phyloP scores from a whole-genome alignment of 352 stramenopile species.

The Pythium folliculosum region DNA sequence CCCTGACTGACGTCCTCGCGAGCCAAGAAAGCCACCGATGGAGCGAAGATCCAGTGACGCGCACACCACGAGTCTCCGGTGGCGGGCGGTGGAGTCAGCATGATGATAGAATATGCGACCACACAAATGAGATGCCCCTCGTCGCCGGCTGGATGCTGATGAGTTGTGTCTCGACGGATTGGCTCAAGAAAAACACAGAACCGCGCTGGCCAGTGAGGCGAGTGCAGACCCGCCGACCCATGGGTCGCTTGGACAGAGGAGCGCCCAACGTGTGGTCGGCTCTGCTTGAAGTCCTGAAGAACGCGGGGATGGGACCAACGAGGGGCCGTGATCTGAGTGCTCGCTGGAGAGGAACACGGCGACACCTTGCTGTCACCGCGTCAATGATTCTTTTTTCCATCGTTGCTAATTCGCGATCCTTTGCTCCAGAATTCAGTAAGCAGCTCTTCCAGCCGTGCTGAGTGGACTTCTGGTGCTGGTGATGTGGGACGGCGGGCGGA shows the following conservation, averaged over 20 bases:
- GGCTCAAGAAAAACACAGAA: background rate
- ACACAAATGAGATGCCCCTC: background rate
- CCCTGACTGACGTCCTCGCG: background rate
- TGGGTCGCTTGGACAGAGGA: background rate
- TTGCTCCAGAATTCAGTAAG: too few relatives aligned
- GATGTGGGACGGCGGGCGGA: too few relatives aligned
- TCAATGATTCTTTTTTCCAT: too few relatives aligned
- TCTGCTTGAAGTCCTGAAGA: too few relatives aligned
- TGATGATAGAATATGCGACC: background rate
- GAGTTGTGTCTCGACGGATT: background rate
- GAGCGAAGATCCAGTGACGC: background rate
- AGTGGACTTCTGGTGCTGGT: too few relatives aligned
- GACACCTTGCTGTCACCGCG: too few relatives aligned
- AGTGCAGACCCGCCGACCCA: background rate
- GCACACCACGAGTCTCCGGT: background rate
- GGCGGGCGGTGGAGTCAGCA: too few relatives aligned
- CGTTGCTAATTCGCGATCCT: too few relatives aligned
- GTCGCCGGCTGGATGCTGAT: background rate
- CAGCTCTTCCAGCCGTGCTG: too few relatives aligned
- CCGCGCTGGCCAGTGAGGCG: background rate
- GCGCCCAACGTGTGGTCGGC: background rate
- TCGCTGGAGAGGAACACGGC: too few relatives aligned
- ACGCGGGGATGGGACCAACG: too few relatives aligned
- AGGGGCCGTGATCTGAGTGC: too few relatives aligned
- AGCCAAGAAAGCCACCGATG: background rate